Evolutionary conservation across 192 early-diverging fungal genomes (phyloP), one percentile per base, ranked within the genome.

Genomic region (Physocladia obscura): DNA sequence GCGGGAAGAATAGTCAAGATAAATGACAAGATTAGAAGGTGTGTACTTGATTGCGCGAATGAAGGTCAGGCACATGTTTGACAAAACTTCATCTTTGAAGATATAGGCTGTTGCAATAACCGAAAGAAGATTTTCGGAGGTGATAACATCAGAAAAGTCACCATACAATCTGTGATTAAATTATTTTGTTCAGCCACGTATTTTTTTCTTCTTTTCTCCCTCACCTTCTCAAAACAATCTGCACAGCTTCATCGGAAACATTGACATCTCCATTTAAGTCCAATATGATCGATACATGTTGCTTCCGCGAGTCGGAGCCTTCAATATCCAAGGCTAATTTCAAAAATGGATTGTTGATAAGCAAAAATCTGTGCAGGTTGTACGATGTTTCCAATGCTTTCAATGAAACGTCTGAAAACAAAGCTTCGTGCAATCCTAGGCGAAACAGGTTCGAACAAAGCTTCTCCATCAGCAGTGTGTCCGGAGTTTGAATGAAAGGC

Each of bases 401-500:
- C 34, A 68, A 26, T 11, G 52, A 27, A 11, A 68, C 36, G 36
- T 68, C 65, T 26, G 65, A 68, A 40, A 68, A 68, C 6, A 68
- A 35, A 11, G 65, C 22, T 6, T 68, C 65, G 30, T 68, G 65
- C 15, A 68, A 36, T 13, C 65, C 65, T n/a, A 38, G 22, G 8
- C 51, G 32, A 29, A 68, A 34, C 35, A 68, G 47, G 26, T 40
- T 57, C 15, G 15, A 13, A 29, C 65, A 68, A 15, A 68, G 11
- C n/a, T 11, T 35, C 11, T 6, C 31, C 65, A 49, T 44, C 19
- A 68, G n/a, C 26, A 13, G 52, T 21, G 15, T 17, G 15, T n/a
- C 52, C 21, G 15, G 21, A 26, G 19, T 55, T 15, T 26, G 21
- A 17, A 29, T 13, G 15, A 26, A 26, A 29, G 15, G 21, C n/a